These are phyloP conservation scores for Penicillium ochrochloron DNA, from an alignment of 495 filamentous ascomycete genomes.

Conservation along the genomic window DNA sequence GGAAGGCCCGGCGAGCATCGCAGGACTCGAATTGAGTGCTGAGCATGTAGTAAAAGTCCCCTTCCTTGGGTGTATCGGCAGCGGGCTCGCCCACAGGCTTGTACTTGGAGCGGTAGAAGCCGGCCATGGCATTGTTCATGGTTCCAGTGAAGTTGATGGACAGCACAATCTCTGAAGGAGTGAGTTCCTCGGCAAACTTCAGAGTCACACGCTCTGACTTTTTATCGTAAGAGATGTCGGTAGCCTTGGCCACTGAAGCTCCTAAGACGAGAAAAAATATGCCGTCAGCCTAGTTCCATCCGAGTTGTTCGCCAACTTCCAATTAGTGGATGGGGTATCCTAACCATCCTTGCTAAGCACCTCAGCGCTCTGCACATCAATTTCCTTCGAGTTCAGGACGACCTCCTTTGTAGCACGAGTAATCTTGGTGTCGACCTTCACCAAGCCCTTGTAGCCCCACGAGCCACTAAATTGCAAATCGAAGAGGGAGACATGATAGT, in stretches of 20 bases:
- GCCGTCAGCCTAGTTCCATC: slow-evolving; percentile 16
- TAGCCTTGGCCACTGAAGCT: slow-evolving; percentile 56
- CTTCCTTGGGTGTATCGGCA: slow-evolving; percentile 74
- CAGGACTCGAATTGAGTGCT: slow-evolving; percentile 97
- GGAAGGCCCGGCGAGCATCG: slow-evolving; percentile 91
- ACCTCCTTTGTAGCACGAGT: slow-evolving; percentile 68
- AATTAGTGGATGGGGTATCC: slow-evolving; percentile 1
- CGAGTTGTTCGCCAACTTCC: neutral
- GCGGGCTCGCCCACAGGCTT: slow-evolving; percentile 73
- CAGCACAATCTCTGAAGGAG: slow-evolving; percentile 64
- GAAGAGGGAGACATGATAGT: slow-evolving; percentile 83
- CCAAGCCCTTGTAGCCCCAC: slow-evolving; percentile 83
- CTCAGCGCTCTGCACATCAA: slow-evolving; percentile 45
- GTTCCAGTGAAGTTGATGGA: slow-evolving; percentile 79
- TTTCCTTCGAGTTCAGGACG: slow-evolving; percentile 67
- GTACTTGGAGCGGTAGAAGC: slow-evolving; percentile 95
- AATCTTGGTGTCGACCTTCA: slow-evolving; percentile 67
- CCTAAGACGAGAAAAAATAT: slow-evolving; percentile 27
- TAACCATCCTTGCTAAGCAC: slow-evolving; percentile 41
- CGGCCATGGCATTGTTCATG: slow-evolving; percentile 94
- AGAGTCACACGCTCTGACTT: slow-evolving; percentile 79
- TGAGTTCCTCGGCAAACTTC: slow-evolving; percentile 67
- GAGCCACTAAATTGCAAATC: slow-evolving; percentile 72
- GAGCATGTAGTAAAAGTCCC: slow-evolving; percentile 87
- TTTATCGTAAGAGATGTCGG: slow-evolving; percentile 74